These are phyloP conservation scores for Cladorrhinum samala DNA, from an alignment of 495 filamentous ascomycete species.

Conservation along the genomic window DNA sequence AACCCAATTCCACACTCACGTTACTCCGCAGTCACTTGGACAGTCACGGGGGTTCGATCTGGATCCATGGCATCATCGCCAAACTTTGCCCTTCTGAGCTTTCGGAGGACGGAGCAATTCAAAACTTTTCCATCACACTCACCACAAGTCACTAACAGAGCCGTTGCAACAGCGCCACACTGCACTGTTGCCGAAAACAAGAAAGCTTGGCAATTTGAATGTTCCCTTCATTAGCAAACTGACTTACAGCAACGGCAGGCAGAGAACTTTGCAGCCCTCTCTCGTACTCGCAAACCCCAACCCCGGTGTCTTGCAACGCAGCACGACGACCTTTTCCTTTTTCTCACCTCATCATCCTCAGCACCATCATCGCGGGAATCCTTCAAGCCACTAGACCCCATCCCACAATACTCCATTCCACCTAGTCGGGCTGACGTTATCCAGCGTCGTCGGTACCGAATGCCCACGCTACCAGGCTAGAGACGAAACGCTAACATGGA, in stretches of 20 bases:
- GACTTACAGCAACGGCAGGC: too few species aligned
- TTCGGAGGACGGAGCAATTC: neutral
- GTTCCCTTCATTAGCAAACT: too few species aligned
- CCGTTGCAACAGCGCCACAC: neutral
- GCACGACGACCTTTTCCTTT: neutral
- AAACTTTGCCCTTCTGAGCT: neutral
- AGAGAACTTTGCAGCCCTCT: too few species aligned
- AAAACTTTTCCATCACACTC: neutral
- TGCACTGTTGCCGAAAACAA: too few species aligned
- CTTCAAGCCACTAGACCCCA: neutral
- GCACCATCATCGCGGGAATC: neutral
- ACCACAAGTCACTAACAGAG: neutral
- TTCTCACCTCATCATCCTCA: neutral
- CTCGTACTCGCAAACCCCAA: too few species aligned
- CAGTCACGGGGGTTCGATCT: too few species aligned
- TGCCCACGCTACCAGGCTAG: neutral
- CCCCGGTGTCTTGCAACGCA: neutral
- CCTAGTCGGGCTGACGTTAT: neutral
- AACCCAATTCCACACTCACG: too few species aligned
- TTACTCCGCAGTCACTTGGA: too few species aligned
- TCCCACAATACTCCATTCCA: neutral
- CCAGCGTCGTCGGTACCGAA: neutral
- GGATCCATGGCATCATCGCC: too few species aligned
- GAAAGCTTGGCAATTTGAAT: too few species aligned
- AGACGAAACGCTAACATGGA: neutral